Base-by-base conservation (phyloP, 768 basidiomycete species). In the Pleurotus pulmonarius region DNA sequence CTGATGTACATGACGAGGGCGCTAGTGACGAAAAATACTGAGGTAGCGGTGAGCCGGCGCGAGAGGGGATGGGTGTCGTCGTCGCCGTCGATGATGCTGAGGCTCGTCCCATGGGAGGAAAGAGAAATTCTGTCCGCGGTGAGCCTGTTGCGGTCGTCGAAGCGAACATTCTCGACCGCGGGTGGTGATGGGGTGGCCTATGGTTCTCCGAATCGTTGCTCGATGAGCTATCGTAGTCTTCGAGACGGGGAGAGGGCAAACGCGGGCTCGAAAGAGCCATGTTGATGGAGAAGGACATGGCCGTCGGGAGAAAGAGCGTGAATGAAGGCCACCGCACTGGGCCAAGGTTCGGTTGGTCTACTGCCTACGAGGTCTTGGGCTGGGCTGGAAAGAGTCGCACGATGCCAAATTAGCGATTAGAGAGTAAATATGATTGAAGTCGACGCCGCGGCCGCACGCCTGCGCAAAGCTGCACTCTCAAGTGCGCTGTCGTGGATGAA, bases 61-160 rank as follows among this genome's bases (percentile, higher is more conserved):
- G 83, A 7, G 88, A 87, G n/a, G 79, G 80, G 12, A 80, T 59
- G n/a, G 87, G 83, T 0, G 85, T 79, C 12, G 76, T 71, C 29
- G 72, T 62, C 16, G 77, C 68, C 25, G 76, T 77, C 2, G 77
- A 76, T 15, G 72, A 72, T 54, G 67, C 59, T 55, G 75, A 78
- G 56, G 25, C 26, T 18, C 43, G 37, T 16, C 41, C 60, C 15
- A 59, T 57, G 15, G 73, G 70, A 12, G 72, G 73, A 56, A 71
- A 62, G 49, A 72, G 69, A 57, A 74, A 73, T 54, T 65, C 63
- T 26, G 65, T 59, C 61, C 49, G 57, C 40, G 56, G 49, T 24
- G 53, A 60, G 55, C 60, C 47, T 25, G 63, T 55, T 29, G 59
- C 59, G 15, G 68, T 65, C 48, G 64, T 46, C 25, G 63, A 49